phyloP scores from a whole-genome alignment of 495 filamentous ascomycete genomes.

The Collariella sp. region DNA sequence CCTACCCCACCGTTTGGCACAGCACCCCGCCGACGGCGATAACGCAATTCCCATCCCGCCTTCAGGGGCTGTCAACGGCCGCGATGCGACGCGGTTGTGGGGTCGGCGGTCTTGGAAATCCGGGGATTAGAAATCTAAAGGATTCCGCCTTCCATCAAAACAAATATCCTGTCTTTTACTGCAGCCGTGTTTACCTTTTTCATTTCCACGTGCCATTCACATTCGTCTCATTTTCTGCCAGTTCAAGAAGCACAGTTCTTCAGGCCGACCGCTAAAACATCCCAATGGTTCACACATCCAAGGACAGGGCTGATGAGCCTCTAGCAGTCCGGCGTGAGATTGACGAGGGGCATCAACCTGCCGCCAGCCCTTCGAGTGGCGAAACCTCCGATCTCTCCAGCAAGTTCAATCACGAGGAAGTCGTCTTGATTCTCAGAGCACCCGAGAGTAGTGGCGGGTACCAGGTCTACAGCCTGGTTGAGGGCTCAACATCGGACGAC shows the following conservation, averaged over 20 bases:
- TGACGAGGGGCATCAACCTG: background rate
- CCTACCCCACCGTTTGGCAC: constrained; percentile 3
- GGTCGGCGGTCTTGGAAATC: background rate
- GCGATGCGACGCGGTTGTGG: background rate
- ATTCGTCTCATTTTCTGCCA: background rate
- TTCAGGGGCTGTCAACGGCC: background rate
- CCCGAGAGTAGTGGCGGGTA: constrained; percentile 12
- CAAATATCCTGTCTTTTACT: background rate
- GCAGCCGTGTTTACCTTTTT: background rate
- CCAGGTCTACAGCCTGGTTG: constrained; percentile 30
- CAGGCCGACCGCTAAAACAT: background rate
- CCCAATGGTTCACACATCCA: background rate
- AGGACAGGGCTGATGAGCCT: background rate
- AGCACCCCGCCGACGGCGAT: constrained; percentile 5
- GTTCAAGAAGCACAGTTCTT: background rate
- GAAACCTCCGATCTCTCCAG: background rate
- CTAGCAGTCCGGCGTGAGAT: background rate
- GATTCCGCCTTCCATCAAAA: background rate
- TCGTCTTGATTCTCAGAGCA: constrained; percentile 26
- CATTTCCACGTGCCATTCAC: background rate
- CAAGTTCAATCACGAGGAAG: constrained; percentile 24
- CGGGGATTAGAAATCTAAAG: constrained; percentile 14
- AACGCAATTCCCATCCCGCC: constrained; percentile 13
- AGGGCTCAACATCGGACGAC: constrained; percentile 8
- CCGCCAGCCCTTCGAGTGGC: background rate